A percentile compares a stretch with the other conserved stretches of the same genome.
phyloP scores from a whole-genome alignment of 2,329 filamentous ascomycete genomes.

The Aspergillus fischeri region DNA sequence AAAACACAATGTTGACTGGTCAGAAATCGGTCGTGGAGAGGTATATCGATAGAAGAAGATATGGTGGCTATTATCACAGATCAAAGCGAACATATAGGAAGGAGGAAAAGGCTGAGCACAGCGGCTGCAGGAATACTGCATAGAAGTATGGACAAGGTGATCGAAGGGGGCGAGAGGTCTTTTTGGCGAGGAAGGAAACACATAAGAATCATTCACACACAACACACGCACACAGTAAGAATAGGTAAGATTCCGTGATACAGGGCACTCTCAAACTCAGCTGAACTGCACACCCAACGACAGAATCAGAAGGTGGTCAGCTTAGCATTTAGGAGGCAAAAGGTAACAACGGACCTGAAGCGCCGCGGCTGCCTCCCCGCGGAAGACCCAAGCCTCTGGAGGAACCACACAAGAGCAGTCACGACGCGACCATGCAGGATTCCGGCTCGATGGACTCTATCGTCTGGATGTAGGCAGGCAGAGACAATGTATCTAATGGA shows the following conservation, averaged over 20 bases:
- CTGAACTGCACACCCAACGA: not conserved
- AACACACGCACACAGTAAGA: not conserved
- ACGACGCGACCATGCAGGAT: not conserved
- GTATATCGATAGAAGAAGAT: not conserved
- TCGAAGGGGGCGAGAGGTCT: not conserved
- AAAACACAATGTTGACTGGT: not conserved
- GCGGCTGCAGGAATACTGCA: not conserved
- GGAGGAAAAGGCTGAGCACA: not conserved
- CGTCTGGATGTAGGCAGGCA: not conserved
- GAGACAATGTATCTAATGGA: not conserved
- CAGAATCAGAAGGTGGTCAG: not conserved
- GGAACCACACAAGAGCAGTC: not conserved
- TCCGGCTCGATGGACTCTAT: not conserved
- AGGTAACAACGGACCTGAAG: not conserved
- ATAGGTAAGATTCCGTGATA: not conserved
- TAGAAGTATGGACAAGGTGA: not conserved
- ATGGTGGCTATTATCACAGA: not conserved
- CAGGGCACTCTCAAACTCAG: not conserved
- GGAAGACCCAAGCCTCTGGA: not conserved
- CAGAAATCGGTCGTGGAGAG: not conserved
- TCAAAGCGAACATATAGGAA: not conserved
- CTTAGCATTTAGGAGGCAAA: not conserved
- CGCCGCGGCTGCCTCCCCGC: not conserved
- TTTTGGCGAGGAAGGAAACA: not conserved
- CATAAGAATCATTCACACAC: not conserved